Conservation (phyloP, 176 grass and related monocot genomes). For the Oryza nivara region DNA sequence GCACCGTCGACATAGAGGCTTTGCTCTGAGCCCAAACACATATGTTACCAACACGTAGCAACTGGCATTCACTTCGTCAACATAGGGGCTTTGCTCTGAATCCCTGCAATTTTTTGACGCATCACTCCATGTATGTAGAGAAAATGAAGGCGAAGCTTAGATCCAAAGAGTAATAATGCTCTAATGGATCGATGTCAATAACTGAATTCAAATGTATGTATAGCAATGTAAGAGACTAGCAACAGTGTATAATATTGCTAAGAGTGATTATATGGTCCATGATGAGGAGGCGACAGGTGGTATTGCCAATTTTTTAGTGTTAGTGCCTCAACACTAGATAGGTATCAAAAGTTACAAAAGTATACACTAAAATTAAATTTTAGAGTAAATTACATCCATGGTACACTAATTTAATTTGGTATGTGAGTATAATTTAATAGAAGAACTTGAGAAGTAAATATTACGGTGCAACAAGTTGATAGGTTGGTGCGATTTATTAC, state of each 20-base stretch:
- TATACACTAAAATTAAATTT: too few relatives aligned
- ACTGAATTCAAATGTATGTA: not conserved
- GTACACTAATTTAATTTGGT: too few relatives aligned
- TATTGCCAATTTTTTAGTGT: too few relatives aligned
- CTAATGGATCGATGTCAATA: not conserved
- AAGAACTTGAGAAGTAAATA: too few relatives aligned
- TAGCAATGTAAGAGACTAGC: not conserved
- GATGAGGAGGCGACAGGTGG: too few relatives aligned
- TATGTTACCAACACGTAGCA: not conserved
- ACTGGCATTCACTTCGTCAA: not conserved
- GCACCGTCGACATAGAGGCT: slow-evolving; percentile 32
- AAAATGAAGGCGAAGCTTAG: not conserved
- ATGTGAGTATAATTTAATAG: too few relatives aligned
- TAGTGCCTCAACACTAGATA: too few relatives aligned
- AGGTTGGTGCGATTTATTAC: too few relatives aligned
- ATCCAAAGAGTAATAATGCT: not conserved
- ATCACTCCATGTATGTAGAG: not conserved
- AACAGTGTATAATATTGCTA: not conserved
- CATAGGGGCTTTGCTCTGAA: too few relatives aligned
- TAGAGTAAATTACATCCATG: too few relatives aligned
- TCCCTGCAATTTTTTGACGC: not conserved
- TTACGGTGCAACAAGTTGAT: too few relatives aligned
- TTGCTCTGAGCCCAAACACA: slow-evolving; percentile 3
- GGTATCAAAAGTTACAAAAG: too few relatives aligned
- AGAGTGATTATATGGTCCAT: not conserved